Evolutionary conservation across 106 monocot species (phyloP), one percentile per base, ranked within the genome.

Genomic region (Dioscorea dumetorum): DNA sequence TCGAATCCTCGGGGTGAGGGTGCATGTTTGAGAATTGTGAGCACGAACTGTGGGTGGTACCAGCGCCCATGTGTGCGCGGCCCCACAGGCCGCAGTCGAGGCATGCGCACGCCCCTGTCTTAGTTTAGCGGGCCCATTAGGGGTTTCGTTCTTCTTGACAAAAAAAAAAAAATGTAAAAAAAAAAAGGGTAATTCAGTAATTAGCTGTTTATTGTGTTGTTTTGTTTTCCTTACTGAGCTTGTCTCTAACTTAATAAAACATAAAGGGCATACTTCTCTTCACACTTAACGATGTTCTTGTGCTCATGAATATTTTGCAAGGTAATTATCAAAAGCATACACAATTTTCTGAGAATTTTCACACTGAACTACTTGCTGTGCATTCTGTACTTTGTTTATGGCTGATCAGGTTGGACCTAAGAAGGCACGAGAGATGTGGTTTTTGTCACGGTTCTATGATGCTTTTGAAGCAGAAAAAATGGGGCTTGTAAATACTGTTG

Each of bases 341-440:
- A 4, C 12, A 62, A 0, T 23, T 11, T 23, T 31, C 2, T 62
- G 22, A 11, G 11, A 62, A 24, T 17, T 24, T 0, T 61, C 62
- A 28, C 62, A 28, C 33, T 33, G 5, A 33, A 31, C 17, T 32
- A 62, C 11, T 32, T 4, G 33, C 7, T 61, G 10, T 17, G 24
- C 22, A 31, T 62, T 31, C 21, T 61, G 21, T 22, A 58, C 19
- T 57, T 58, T 13, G 11, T 41, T 68, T 8, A 34, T 35, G 24
- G 22, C 33, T 58, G 48, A 72, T 14, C 80, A 95, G 94, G 67
- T 95, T 50, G 94, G 94, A 20, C 94, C 94, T 0, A 95, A 95
- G 73, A 91, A 85, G 77, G 94, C 94, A 67, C 85, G 88, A 34
- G 94, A 95, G 73, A 95, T 95, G 91, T 95, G 94, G 91, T 95